A percentile compares a stretch with the other conserved stretches of the same genome.
phyloP scores from a whole-genome alignment of 495 filamentous ascomycete genomes.

The Platismatia glauca region DNA sequence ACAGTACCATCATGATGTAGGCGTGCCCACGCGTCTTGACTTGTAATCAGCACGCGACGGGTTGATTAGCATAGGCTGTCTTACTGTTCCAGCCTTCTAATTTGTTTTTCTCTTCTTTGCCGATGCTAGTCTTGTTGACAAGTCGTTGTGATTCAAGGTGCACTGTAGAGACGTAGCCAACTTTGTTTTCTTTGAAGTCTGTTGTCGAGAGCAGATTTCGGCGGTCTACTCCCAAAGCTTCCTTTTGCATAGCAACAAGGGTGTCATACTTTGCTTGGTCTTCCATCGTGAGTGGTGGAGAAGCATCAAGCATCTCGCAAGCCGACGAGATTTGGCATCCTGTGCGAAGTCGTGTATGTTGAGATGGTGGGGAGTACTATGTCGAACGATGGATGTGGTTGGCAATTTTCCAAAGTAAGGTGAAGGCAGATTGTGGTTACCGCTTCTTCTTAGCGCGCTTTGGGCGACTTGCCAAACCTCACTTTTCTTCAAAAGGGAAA shows the following conservation, averaged over 20 bases:
- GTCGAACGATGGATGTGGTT: not conserved
- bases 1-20: conserved; percentile 17
- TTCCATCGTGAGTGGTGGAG: not conserved
- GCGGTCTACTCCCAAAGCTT: conserved; percentile 7
- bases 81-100: conserved; percentile 12
- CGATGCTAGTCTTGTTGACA: conserved; percentile 17
- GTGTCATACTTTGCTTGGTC: not conserved
- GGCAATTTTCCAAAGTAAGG: not conserved
- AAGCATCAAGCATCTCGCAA: not conserved
- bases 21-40: conserved; percentile 12
- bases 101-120: conserved; percentile 23
- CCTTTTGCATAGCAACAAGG: not conserved
- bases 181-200: conserved; percentile 15
- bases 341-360: not conserved
- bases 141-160: conserved; percentile 6
- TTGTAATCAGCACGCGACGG: not conserved
- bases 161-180: not conserved
- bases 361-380: not conserved
- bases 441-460: not conserved
- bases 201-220: conserved; percentile 13
- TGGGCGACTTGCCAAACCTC: not conserved
- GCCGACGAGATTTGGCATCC: not conserved
- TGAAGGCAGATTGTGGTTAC: not conserved
- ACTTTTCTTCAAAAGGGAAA: not conserved
- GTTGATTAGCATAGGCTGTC: not conserved